phyloP scores from a whole-genome alignment of 352 stramenopile genomes.

The Salisapilia sapeloensis region DNA sequence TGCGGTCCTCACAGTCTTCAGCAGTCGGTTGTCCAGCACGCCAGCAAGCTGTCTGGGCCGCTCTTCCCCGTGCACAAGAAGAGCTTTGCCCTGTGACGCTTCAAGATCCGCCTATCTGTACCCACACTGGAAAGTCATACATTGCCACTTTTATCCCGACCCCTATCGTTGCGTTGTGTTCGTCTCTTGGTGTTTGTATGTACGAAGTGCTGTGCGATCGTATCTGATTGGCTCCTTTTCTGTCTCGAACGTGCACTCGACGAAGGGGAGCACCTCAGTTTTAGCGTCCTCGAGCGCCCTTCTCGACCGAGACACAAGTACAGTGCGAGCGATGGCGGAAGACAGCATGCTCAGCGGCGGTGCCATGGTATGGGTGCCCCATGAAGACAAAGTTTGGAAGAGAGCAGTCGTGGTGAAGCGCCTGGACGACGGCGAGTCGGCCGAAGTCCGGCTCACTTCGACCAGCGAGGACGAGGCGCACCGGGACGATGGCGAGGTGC shows the following conservation, averaged over 20 bases:
- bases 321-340: slow-evolving; percentile 13
- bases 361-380: slow-evolving; percentile 67
- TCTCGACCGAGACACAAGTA: neutral
- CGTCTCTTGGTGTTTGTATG: too few species aligned
- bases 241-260: too few species aligned
- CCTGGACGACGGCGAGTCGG: slow-evolving; percentile 20
- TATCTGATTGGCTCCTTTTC: too few species aligned
- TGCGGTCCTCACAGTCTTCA: slow-evolving; percentile 24
- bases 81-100: slow-evolving; percentile 30
- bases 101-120: too few species aligned
- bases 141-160: too few species aligned
- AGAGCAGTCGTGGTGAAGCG: slow-evolving; percentile 47
- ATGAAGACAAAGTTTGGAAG: slow-evolving; percentile 63
- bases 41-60: slow-evolving; percentile 12
- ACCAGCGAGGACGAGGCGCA: slow-evolving; percentile 33
- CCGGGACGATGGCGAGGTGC: slow-evolving; percentile 36
- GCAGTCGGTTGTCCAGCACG: slow-evolving; percentile 9
- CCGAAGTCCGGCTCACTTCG: slow-evolving; percentile 42
- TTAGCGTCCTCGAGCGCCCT: too few species aligned
- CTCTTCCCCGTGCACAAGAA: slow-evolving; percentile 22
- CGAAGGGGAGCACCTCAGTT: too few species aligned
- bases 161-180: too few species aligned
- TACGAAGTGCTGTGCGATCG: too few species aligned
- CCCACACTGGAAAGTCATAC: too few species aligned
- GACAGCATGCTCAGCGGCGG: slow-evolving; percentile 33